These are phyloP conservation scores for Puccinia novopanici DNA, from an alignment of 1,284 basidiomycete species.

Conservation along the genomic window DNA sequence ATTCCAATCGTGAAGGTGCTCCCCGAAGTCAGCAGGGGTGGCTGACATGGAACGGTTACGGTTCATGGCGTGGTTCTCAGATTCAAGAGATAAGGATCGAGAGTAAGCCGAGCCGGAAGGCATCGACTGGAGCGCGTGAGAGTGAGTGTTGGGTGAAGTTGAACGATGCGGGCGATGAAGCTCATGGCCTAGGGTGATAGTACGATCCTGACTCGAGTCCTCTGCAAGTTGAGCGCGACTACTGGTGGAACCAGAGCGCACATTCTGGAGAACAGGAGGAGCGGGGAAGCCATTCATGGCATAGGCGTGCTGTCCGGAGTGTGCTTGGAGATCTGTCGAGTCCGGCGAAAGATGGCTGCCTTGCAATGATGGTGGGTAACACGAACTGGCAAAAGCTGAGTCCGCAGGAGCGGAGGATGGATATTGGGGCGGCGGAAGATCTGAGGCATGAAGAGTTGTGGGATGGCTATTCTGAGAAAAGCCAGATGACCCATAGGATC, in stretches of 20 bases:
- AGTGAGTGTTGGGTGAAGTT: not conserved
- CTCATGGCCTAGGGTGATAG: not conserved
- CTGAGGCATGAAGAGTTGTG: not conserved
- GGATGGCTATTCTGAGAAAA: slow-evolving; percentile 1
- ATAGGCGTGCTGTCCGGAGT: slow-evolving; percentile 12
- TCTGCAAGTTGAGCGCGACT: slow-evolving; percentile 9
- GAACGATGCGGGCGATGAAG: slow-evolving; percentile 4
- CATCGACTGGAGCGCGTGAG: slow-evolving; percentile 12
- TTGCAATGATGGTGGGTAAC: not conserved
- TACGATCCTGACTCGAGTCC: slow-evolving; percentile 1
- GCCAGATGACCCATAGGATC: slow-evolving; percentile 1
- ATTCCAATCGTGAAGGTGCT: slow-evolving; percentile 19
- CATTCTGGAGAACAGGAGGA: slow-evolving; percentile 8
- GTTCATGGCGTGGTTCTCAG: slow-evolving; percentile 15
- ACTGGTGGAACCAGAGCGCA: not conserved
- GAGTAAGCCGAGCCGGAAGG: slow-evolving; percentile 28
- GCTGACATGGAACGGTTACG: slow-evolving; percentile 23
- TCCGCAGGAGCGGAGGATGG: slow-evolving; percentile 7
- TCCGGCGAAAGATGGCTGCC: not conserved
- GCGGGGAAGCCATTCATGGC: not conserved
- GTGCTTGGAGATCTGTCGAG: slow-evolving; percentile 25
- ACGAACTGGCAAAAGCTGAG: slow-evolving; percentile 3
- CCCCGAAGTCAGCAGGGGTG: not conserved
- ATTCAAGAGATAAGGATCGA: slow-evolving; percentile 21
- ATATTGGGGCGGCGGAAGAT: slow-evolving; percentile 9